A percentile compares a stretch with the other conserved stretches of the same genome.
Evolutionary conservation across 306 rosid genomes (phyloP).

Genomic region (Quercus robur): DNA sequence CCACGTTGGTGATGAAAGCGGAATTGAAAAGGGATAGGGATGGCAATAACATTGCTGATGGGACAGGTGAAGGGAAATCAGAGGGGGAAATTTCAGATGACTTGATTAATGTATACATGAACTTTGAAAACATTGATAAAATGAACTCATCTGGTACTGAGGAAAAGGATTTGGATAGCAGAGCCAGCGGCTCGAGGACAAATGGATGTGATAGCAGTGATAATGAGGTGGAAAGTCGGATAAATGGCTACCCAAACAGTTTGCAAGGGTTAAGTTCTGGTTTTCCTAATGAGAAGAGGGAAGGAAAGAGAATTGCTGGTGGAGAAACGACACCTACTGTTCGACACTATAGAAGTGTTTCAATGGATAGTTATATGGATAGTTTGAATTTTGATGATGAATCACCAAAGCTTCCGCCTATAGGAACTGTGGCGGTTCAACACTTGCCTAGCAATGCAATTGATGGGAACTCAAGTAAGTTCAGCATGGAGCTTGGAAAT

Average conservation of each 20-base stretch:
- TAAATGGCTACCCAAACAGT: constrained; percentile 28
- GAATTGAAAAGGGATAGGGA: constrained; percentile 24
- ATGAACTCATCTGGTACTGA: constrained; percentile 56
- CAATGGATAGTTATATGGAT: constrained; percentile 77
- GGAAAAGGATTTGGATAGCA: constrained; percentile 56
- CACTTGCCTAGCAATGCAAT: constrained; percentile 49
- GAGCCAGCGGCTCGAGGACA: constrained; percentile 58
- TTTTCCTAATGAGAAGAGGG: constrained; percentile 47
- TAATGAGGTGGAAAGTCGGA: constrained; percentile 72
- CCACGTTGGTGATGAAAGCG: constrained; percentile 45
- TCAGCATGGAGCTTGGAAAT: constrained; percentile 53
- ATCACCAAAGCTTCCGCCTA: constrained; percentile 40
- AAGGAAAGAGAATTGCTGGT: constrained; percentile 69
- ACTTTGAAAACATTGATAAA: constrained; percentile 58
- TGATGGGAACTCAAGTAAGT: constrained; percentile 45
- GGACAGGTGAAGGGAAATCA: constrained; percentile 35
- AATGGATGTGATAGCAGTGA: constrained; percentile 76
- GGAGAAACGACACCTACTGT: constrained; percentile 41
- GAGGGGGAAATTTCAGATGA: constrained; percentile 53
- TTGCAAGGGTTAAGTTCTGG: constrained; percentile 39
- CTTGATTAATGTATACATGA: constrained; percentile 63
- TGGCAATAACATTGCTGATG: constrained; percentile 29
- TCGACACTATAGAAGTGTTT: constrained; percentile 70
- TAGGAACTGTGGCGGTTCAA: constrained; percentile 37
- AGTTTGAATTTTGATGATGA: constrained; percentile 54